Conservation (phyloP, 768 basidiomycete species). For the Hericium rajendrae region DNA sequence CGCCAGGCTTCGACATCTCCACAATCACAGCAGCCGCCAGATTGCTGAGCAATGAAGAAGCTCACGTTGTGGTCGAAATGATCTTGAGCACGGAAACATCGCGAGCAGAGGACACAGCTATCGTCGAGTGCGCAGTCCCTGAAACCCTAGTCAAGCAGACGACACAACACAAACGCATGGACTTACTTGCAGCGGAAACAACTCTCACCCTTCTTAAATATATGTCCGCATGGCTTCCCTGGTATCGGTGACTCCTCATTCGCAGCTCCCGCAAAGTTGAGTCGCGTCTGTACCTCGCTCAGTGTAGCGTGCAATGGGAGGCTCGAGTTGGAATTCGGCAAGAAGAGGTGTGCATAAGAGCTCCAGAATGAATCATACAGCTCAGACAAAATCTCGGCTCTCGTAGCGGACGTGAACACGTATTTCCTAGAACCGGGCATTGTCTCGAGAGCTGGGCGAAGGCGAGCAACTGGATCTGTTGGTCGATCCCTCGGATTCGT, state of each 20-base stretch:
- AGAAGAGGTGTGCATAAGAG: slow-evolving; percentile 59
- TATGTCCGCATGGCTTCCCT: slow-evolving; percentile 74
- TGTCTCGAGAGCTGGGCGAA: slow-evolving; percentile 69
- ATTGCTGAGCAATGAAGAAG: slow-evolving; percentile 88
- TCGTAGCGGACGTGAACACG: slow-evolving; percentile 60
- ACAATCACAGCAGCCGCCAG: slow-evolving; percentile 92
- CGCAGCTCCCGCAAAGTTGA: slow-evolving; percentile 49
- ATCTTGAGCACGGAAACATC: slow-evolving; percentile 83
- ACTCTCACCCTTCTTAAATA: slow-evolving; percentile 85
- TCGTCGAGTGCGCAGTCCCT: slow-evolving; percentile 91
- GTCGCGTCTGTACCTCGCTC: slow-evolving; percentile 57
- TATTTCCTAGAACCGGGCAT: slow-evolving; percentile 77
- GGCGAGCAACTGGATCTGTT: slow-evolving; percentile 58
- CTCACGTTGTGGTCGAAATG: slow-evolving; percentile 86
- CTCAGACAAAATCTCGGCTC: slow-evolving; percentile 74
- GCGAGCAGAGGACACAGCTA: slow-evolving; percentile 81
- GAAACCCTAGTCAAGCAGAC: not conserved
- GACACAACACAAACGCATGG: not conserved
- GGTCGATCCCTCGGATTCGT: slow-evolving; percentile 48
- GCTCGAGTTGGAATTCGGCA: slow-evolving; percentile 53
- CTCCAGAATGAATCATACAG: slow-evolving; percentile 82
- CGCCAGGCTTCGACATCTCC: slow-evolving; percentile 89
- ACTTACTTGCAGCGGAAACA: slow-evolving; percentile 92
- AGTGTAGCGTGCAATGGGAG: slow-evolving; percentile 56
- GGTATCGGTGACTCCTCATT: slow-evolving; percentile 48